These are phyloP conservation scores for Aspergillus awamori DNA, from an alignment of 2,329 filamentous ascomycete species.

Conservation along the genomic window DNA sequence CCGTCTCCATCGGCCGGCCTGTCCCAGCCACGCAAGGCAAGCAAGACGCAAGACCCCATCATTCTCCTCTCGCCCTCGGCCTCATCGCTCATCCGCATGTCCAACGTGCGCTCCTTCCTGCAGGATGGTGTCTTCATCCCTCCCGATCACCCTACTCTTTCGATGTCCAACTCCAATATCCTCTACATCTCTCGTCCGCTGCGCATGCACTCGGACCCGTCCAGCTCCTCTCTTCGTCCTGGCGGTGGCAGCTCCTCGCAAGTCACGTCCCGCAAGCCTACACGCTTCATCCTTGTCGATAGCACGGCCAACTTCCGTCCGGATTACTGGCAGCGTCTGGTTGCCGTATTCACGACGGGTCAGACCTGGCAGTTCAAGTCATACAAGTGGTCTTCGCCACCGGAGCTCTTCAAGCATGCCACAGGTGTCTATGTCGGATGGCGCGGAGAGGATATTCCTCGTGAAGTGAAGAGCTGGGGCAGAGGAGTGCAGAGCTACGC, in stretches of 20 bases:
- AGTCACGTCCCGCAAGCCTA: conserved; percentile 57
- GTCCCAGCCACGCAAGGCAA: conserved; percentile 44
- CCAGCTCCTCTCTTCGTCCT: conserved; percentile 29
- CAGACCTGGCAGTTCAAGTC: conserved; percentile 98
- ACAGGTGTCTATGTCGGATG: conserved; percentile 89
- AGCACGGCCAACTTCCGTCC: conserved; percentile 93
- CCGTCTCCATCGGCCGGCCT: conserved; percentile 43
- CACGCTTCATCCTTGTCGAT: conserved; percentile 95
- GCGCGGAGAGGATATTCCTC: conserved; percentile 78
- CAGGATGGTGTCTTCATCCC: conserved; percentile 80
- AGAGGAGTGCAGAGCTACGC: conserved; percentile 76
- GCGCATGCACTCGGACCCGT: conserved; percentile 53
- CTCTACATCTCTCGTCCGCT: conserved; percentile 81
- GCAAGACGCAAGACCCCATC: conserved; percentile 73
- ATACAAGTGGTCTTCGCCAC: conserved; percentile 91
- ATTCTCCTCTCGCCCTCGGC: conserved; percentile 96
- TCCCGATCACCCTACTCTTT: conserved; percentile 64
- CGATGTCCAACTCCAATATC: conserved; percentile 72
- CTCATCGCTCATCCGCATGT: conserved; percentile 90
- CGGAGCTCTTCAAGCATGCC: conserved; percentile 86
- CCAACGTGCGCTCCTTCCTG: conserved; percentile 93
- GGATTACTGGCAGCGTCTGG: conserved; percentile 94
- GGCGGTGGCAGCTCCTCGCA: conserved; percentile 58
- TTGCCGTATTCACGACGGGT: conserved; percentile 95
- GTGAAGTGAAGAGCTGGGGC: conserved; percentile 80